phyloP scores from a whole-genome alignment of 768 basidiomycete species.

The Phylloporus arenicola region DNA sequence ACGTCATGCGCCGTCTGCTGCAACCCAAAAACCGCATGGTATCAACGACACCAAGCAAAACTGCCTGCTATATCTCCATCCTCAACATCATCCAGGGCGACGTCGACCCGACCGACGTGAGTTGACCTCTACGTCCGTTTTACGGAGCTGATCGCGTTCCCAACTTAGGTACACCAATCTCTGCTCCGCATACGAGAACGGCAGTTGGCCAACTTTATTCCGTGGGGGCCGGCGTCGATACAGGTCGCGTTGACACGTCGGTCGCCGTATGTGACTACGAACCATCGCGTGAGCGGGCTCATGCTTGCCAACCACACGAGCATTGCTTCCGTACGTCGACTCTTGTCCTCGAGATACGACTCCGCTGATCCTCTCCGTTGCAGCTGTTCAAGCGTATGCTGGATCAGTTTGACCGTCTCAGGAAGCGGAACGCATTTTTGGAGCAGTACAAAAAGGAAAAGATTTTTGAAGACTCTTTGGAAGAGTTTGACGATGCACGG shows the following conservation, averaged over 20 bases:
- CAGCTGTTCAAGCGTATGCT: constrained; percentile 95
- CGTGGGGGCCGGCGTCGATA: constrained; percentile 98
- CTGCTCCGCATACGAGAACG: constrained; percentile 94
- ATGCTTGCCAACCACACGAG: constrained; percentile 99
- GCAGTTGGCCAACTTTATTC: constrained; percentile 95
- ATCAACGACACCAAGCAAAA: constrained; percentile 85
- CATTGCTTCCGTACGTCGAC: constrained; percentile 75
- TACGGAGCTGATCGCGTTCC: not conserved
- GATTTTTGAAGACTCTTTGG: constrained; percentile 88
- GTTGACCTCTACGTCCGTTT: not conserved
- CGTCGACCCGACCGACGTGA: constrained; percentile 94
- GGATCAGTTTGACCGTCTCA: constrained; percentile 86
- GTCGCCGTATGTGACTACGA: constrained; percentile 82
- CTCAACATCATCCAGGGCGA: constrained; percentile 98
- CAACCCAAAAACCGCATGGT: constrained; percentile 99
- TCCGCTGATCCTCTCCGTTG: not conserved
- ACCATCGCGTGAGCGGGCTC: constrained; percentile 92
- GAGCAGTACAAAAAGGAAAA: constrained; percentile 98
- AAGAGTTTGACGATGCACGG: constrained; percentile 98
- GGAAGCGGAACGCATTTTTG: constrained; percentile 88
- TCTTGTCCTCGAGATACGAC: not conserved
- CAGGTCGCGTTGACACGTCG: constrained; percentile 92
- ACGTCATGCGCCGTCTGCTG: constrained; percentile 95
- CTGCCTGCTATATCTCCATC: constrained; percentile 94
- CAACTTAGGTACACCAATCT: constrained; percentile 86